These are phyloP conservation scores for Calonectria ilicicola DNA, from an alignment of 2,329 filamentous ascomycete species.

Conservation along the genomic window DNA sequence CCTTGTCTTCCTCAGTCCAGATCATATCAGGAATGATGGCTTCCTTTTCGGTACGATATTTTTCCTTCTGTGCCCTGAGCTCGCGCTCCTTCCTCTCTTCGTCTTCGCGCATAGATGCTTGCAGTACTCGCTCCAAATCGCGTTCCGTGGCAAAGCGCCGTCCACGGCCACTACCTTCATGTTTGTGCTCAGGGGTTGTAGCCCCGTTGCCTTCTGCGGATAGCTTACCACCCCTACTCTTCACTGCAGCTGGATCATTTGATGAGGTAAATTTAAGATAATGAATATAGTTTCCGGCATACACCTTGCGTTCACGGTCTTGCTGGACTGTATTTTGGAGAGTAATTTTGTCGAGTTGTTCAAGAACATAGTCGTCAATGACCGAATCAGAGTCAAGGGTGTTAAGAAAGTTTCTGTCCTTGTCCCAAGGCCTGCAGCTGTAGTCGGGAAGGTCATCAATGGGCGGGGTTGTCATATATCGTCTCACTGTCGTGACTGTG, in stretches of 20 bases:
- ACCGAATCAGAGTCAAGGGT: slow-evolving; percentile 53
- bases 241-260: slow-evolving; percentile 64
- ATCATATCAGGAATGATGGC: slow-evolving; percentile 80
- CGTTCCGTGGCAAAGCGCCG: slow-evolving; percentile 77
- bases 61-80: slow-evolving; percentile 72
- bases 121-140: slow-evolving; percentile 77
- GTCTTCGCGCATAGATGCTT: slow-evolving; percentile 78
- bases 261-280: slow-evolving; percentile 70
- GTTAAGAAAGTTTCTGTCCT: slow-evolving; percentile 59
- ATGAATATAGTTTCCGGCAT: slow-evolving; percentile 60
- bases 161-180: slow-evolving; percentile 65
- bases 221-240: slow-evolving; percentile 65
- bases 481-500: slow-evolving; percentile 60
- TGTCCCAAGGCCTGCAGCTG: slow-evolving; percentile 59
- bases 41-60: slow-evolving; percentile 81
- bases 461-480: slow-evolving; percentile 66
- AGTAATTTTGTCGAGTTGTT: slow-evolving; percentile 57
- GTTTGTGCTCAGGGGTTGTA: slow-evolving; percentile 64
- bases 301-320: slow-evolving; percentile 53
- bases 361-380: slow-evolving; percentile 60
- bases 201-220: slow-evolving; percentile 52
- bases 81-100: slow-evolving; percentile 78
- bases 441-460: slow-evolving; percentile 65
- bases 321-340: slow-evolving; percentile 53
- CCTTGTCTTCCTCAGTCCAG: slow-evolving; percentile 70